Evolutionary conservation across 1,139 yeast genomes (phyloP).

Genomic region (Kodamaea arcana): DNA sequence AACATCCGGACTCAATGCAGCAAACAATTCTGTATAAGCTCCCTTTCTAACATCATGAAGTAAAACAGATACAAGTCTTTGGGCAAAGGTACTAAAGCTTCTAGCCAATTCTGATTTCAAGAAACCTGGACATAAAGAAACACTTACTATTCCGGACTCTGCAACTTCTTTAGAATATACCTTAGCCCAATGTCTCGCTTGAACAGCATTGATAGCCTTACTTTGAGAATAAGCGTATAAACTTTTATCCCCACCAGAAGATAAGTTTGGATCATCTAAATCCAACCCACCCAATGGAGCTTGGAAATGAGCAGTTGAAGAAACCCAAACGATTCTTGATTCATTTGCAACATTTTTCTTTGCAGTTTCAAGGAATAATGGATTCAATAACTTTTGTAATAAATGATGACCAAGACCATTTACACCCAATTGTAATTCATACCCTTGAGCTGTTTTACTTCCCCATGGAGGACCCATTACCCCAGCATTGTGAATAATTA

Average conservation of each 20-base stretch:
- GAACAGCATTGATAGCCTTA: slow-evolving; percentile 42
- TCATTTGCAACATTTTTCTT: slow-evolving; percentile 4
- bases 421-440: slow-evolving; percentile 45
- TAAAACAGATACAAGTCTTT: neutral
- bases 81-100: slow-evolving; percentile 8
- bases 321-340: slow-evolving; percentile 44
- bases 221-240: slow-evolving; percentile 38
- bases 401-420: slow-evolving; percentile 49
- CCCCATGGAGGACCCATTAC: slow-evolving; percentile 34
- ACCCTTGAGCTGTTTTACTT: slow-evolving; percentile 27
- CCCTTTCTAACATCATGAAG: slow-evolving; percentile 10
- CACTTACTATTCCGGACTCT: slow-evolving; percentile 22
- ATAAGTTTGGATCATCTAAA: slow-evolving; percentile 32
- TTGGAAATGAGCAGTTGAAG: slow-evolving; percentile 36
- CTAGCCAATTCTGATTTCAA: slow-evolving; percentile 39
- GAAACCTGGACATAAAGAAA: slow-evolving; percentile 46
- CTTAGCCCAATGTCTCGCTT: slow-evolving; percentile 38
- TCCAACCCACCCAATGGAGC: slow-evolving; percentile 39
- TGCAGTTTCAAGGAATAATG: slow-evolving; percentile 33
- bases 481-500: slow-evolving; percentile 49
- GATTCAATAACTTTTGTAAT: slow-evolving; percentile 41
- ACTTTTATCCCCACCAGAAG: slow-evolving; percentile 5
- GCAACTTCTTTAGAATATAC: slow-evolving; percentile 21
- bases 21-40: slow-evolving; percentile 19
- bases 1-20: slow-evolving; percentile 18